These are phyloP conservation scores for Serendipita sp. DNA, from an alignment of 768 basidiomycete genomes.

Conservation along the genomic window DNA sequence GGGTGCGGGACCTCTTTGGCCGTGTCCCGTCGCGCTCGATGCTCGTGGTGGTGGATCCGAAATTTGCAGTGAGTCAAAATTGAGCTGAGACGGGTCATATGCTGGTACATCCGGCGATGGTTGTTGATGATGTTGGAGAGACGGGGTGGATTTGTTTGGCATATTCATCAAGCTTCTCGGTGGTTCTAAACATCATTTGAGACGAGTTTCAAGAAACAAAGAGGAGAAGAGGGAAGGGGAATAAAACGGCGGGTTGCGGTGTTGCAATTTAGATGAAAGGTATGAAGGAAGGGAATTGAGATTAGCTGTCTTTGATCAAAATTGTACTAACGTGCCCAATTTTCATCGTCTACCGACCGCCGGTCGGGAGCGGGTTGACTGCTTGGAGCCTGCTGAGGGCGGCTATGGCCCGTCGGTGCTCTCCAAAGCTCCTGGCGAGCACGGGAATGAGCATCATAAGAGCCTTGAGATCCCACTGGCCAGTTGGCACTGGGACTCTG, in stretches of 20 bases:
- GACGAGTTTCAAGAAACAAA: neutral
- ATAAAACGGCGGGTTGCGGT: neutral
- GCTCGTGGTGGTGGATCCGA: constrained; percentile 25
- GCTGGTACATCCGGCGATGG: constrained; percentile 21
- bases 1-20: neutral
- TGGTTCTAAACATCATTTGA: neutral
- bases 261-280: neutral
- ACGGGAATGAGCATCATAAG: neutral
- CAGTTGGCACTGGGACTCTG: neutral
- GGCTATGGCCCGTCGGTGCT: neutral
- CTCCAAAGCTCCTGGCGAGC: constrained; percentile 2
- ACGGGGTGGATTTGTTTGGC: constrained; percentile 32
- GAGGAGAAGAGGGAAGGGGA: neutral
- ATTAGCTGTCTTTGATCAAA: no score
- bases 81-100: constrained; percentile 26
- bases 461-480: neutral
- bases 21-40: constrained; percentile 17
- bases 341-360: constrained; percentile 2
- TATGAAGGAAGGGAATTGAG: no score
- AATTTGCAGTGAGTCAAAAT: constrained; percentile 40
- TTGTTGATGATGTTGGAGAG: constrained; percentile 25
- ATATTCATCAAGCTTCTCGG: constrained; percentile 23
- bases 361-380: neutral
- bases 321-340: neutral
- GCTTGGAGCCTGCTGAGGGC: neutral